Conservation (phyloP, 192 early-diverging fungal species). For the Gigaspora rosea region DNA sequence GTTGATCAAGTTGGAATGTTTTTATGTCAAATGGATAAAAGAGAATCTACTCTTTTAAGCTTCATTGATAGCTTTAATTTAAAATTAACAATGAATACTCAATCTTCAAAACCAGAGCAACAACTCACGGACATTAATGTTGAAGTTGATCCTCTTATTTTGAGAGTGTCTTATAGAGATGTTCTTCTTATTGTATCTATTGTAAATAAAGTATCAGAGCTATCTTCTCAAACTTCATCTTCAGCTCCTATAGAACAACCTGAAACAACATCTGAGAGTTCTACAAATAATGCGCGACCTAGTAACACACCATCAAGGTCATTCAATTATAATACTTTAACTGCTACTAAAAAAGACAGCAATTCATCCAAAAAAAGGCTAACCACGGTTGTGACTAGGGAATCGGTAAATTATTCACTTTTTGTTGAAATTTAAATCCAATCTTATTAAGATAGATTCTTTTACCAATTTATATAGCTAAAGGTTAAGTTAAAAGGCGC, state of each 20-base stretch:
- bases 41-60: conserved; percentile 73
- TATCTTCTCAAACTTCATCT: conserved; percentile 50
- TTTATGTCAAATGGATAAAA: conserved; percentile 85
- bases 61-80: conserved; percentile 93
- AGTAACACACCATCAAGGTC: conserved; percentile 27
- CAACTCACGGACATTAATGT: conserved; percentile 66
- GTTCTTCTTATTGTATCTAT: conserved; percentile 80
- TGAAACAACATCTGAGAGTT: conserved; percentile 22
- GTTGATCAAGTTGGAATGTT: conserved; percentile 87
- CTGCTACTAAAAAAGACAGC: conserved; percentile 3
- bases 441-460: neutral
- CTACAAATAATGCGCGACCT: neutral
- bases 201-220: conserved; percentile 68
- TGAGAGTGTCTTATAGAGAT: conserved; percentile 88
- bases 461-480: conserved; percentile 40
- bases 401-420: conserved; percentile 46
- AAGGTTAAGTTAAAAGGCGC: conserved; percentile 67
- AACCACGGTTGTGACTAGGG: conserved; percentile 49
- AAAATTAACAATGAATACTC: conserved; percentile 75
- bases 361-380: conserved; percentile 10
- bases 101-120: conserved; percentile 60
- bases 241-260: conserved; percentile 14
- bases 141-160: conserved; percentile 75
- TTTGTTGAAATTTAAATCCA: neutral
- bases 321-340: conserved; percentile 27